Conservation (phyloP, 768 basidiomycete species). For the Tylopilus intermedius region DNA sequence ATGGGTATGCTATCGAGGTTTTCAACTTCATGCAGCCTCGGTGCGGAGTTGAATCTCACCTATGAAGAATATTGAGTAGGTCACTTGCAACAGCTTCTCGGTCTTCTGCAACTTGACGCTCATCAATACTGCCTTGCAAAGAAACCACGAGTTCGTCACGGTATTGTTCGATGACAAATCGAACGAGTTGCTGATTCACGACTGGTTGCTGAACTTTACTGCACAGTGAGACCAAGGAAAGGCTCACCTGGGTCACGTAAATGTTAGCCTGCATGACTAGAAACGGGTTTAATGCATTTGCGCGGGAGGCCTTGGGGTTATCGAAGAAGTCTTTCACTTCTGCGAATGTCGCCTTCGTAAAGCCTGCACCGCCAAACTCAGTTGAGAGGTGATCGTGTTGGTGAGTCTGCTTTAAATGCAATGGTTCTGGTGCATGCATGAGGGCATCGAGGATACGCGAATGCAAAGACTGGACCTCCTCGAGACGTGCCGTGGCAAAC, state of each 20-base stretch:
- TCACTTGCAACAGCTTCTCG: constrained; percentile 84
- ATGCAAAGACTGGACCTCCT: constrained; percentile 80
- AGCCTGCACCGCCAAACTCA: constrained; percentile 66
- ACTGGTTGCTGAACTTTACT: neutral
- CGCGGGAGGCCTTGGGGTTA: constrained; percentile 81
- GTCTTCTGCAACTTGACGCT: constrained; percentile 62
- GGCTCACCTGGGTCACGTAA: constrained; percentile 80
- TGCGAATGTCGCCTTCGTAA: constrained; percentile 77
- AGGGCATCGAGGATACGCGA: constrained; percentile 70
- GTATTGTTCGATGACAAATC: constrained; percentile 90
- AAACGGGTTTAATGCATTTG: constrained; percentile 83
- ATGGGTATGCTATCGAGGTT: constrained; percentile 70
- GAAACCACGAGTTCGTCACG: constrained; percentile 76
- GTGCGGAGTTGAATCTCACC: constrained; percentile 35
- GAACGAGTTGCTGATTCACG: constrained; percentile 75
- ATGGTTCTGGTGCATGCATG: constrained; percentile 68
- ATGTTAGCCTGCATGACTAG: constrained; percentile 90
- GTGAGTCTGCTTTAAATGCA: constrained; percentile 60
- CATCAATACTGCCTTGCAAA: constrained; percentile 61
- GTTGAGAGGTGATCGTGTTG: constrained; percentile 45
- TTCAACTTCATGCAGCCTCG: constrained; percentile 3
- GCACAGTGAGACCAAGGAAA: neutral
- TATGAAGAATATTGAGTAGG: constrained; percentile 79
- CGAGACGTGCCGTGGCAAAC: constrained; percentile 77
- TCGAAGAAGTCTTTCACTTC: constrained; percentile 91